phyloP scores from a whole-genome alignment of 2,329 filamentous ascomycete genomes.

The Venturia nashicola region DNA sequence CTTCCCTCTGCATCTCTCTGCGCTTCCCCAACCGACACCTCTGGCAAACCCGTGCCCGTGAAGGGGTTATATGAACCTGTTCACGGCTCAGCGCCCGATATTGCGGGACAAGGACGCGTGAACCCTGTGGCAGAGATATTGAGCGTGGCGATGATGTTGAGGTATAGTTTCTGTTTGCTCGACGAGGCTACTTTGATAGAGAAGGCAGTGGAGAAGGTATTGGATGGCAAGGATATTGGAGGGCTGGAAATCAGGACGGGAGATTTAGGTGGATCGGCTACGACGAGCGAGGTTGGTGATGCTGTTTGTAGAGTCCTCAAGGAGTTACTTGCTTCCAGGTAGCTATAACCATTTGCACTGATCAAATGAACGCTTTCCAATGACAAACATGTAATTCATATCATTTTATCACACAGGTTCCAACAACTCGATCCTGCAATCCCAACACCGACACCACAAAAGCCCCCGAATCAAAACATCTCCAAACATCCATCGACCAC shows the following conservation, averaged over 20 bases:
- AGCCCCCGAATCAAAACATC: too few species aligned
- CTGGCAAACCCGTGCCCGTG: slow-evolving; percentile 14
- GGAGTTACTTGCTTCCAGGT: neutral
- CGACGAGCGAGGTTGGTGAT: slow-evolving; percentile 5
- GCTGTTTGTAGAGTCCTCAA: slow-evolving; percentile 3
- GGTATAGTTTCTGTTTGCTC: slow-evolving; percentile 15
- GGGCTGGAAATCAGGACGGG: slow-evolving; percentile 7
- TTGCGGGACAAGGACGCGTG: slow-evolving; percentile 20
- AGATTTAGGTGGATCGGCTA: slow-evolving; percentile 5
- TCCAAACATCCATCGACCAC: too few species aligned
- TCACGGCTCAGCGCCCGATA: slow-evolving; percentile 22
- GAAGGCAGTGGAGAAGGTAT: neutral
- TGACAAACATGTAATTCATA: too few species aligned
- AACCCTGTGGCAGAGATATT: slow-evolving; percentile 22
- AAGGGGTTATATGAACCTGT: slow-evolving; percentile 21
- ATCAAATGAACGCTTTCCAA: too few species aligned
- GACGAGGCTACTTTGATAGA: slow-evolving; percentile 5
- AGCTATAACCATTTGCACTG: neutral
- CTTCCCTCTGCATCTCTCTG: slow-evolving; percentile 35
- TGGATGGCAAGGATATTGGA: slow-evolving; percentile 1
- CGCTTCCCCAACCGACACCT: slow-evolving; percentile 14
- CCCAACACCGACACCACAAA: too few species aligned
- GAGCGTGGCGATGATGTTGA: slow-evolving; percentile 22
- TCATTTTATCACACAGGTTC: too few species aligned
- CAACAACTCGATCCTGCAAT: too few species aligned